Base-by-base conservation (phyloP, 805 yeast genomes). In the Lipomyces chichibuensis region DNA sequence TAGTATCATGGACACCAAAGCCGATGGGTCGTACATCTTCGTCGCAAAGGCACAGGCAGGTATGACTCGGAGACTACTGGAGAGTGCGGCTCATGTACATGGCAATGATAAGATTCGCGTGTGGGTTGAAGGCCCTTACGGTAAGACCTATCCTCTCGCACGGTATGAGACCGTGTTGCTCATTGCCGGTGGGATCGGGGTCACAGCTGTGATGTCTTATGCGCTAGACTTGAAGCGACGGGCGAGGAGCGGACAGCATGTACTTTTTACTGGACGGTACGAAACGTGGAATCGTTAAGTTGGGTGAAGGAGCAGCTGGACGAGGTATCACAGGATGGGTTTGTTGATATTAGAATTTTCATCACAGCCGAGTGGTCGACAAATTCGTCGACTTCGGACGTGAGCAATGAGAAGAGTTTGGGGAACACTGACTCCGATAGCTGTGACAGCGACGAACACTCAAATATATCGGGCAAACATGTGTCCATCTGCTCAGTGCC, bases 121-220 rank as follows among this genome's bases (percentile, higher is more conserved):
- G 17, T 58, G 62, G n/a, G 80, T 87, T 20, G 91, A 87, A 71
- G 91, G 91, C 0, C 87, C 88, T 0, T 87, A 87, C 71, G 90
- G 90, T 0, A 73, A 76, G 8, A 74, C 82, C 1, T 75, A 73
- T 11, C 87, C 87, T 0, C 82, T 84, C 64, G 79, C 80, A 55
- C 78, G 81, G 33, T 85, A 83, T 39, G 67, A 80, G 39, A 80
- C 81, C 57, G 82, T 84, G 1, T 76, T 86, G 6, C 81, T 86
- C 57, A 75, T 87, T 52, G 87, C 88, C 2, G 90, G 90, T 11
- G 91, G 91, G 3, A 84, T 14, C 37, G 17, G 70, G 4, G 81
- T 64, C 32, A 64, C 67, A 6, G 60, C 67, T n/a, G 27, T 60
- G 17, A 14, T 64, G 32, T 25, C 46, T 2, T 59, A 59, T 51